A percentile compares a stretch with the other conserved stretches of the same genome.
Evolutionary conservation across 2,329 filamentous ascomycete genomes (phyloP).

Genomic region (Kalaharituber pfeilii): DNA sequence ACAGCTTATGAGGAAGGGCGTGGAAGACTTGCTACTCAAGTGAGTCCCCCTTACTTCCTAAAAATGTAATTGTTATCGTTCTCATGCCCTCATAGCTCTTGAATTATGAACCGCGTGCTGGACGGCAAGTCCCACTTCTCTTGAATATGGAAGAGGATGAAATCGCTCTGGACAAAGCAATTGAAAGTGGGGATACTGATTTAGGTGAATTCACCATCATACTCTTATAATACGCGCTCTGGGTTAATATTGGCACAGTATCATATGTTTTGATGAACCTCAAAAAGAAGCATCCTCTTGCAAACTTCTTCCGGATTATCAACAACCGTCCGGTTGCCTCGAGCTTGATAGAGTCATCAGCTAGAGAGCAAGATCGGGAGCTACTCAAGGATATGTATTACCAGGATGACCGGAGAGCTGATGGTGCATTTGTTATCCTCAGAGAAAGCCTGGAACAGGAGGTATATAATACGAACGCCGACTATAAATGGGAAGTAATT

Average conservation of each 20-base stretch:
- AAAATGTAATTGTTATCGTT: not conserved
- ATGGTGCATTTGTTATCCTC: conserved; percentile 75
- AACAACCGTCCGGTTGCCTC: conserved; percentile 72
- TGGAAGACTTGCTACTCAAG: conserved; percentile 57
- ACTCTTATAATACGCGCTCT: no score
- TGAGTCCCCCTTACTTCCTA: not conserved
- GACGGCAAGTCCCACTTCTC: conserved; percentile 86
- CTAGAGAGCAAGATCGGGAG: conserved; percentile 58
- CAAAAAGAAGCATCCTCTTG: conserved; percentile 76
- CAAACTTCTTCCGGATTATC: conserved; percentile 81
- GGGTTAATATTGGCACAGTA: no score
- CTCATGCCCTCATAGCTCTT: conserved; percentile 41
- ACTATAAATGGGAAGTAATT: not conserved
- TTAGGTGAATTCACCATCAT: conserved; percentile 31
- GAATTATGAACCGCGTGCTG: conserved; percentile 83
- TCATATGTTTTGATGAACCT: conserved; percentile 73
- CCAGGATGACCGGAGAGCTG: conserved; percentile 78
- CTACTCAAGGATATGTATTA: conserved; percentile 93
- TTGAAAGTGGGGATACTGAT: conserved; percentile 89
- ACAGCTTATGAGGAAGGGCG: conserved; percentile 90
- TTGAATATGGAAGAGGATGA: conserved; percentile 92
- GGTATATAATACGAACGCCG: conserved; percentile 2
- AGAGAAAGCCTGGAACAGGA: conserved; percentile 59
- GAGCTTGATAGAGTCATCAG: conserved; percentile 73
- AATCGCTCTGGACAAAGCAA: conserved; percentile 85